These are phyloP conservation scores for Penicillium silybi DNA, from an alignment of 495 filamentous ascomycete species.

Conservation along the genomic window DNA sequence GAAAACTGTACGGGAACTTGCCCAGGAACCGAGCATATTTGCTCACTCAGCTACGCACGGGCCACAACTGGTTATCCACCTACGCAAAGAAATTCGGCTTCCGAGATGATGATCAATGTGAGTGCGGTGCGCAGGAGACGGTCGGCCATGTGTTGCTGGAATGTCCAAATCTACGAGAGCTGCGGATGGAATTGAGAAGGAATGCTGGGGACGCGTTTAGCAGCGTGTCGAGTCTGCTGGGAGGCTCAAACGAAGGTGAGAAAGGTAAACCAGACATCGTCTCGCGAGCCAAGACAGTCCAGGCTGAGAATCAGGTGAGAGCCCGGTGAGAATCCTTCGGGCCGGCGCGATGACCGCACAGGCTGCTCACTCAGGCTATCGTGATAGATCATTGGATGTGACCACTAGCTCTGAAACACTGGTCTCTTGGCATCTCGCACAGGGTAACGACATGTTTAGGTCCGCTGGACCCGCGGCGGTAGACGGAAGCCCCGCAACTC, in stretches of 20 bases:
- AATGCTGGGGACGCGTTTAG: slow-evolving; percentile 22
- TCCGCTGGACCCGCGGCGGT: too few relatives aligned
- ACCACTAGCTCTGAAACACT: too few relatives aligned
- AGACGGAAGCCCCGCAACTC: too few relatives aligned
- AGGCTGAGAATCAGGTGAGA: neutral
- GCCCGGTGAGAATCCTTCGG: neutral
- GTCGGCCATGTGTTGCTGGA: slow-evolving; percentile 17
- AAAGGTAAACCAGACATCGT: slow-evolving; percentile 20
- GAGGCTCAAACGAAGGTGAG: slow-evolving; percentile 23
- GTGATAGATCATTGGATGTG: too few relatives aligned
- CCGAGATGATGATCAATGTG: slow-evolving; percentile 16
- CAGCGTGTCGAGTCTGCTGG: slow-evolving; percentile 23
- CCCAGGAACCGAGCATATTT: slow-evolving; percentile 12
- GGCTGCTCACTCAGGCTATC: too few relatives aligned
- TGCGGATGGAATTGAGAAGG: slow-evolving; percentile 13
- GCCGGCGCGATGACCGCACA: too few relatives aligned
- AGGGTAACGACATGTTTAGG: too few relatives aligned
- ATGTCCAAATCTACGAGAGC: slow-evolving; percentile 7
- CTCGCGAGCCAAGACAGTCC: slow-evolving; percentile 21
- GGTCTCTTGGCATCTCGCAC: too few relatives aligned
- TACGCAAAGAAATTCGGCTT: slow-evolving; percentile 8
- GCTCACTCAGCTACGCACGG: slow-evolving; percentile 19
- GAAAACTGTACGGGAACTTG: slow-evolving; percentile 13
- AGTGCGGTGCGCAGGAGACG: slow-evolving; percentile 18
- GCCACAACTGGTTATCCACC: slow-evolving; percentile 16